Percentiles rank a stretch among this genome's conserved stretches.
These are phyloP conservation scores for Trichoderma atroviride DNA, from an alignment of 2,329 filamentous ascomycete genomes.

Conservation along the genomic window DNA sequence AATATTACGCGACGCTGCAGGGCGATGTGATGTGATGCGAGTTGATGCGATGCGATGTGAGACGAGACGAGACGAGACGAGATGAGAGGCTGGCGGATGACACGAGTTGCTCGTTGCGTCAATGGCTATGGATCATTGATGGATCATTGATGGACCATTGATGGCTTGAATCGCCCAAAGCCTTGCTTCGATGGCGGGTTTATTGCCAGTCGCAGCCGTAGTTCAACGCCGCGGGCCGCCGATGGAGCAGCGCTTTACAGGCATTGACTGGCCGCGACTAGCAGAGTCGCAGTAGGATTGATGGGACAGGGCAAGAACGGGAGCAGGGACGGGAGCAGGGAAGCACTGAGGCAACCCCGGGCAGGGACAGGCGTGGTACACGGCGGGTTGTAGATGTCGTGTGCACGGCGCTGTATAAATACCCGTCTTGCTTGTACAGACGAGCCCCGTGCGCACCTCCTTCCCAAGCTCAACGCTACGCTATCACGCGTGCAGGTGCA, in stretches of 20 bases:
- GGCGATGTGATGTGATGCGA: constrained; percentile 5
- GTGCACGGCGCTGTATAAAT: not conserved
- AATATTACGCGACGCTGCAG: not conserved
- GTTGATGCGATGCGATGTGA: not conserved
- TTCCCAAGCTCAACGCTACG: not conserved
- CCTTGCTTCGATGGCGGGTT: not conserved
- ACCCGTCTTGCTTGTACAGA: not conserved
- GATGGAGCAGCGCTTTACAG: not conserved
- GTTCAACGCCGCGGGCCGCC: constrained; percentile 10
- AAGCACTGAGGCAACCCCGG: not conserved
- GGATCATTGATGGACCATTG: too few relatives aligned
- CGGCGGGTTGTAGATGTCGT: not conserved
- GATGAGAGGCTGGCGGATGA: constrained; percentile 1
- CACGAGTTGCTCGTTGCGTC: not conserved
- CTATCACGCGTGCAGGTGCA: not conserved
- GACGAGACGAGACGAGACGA: constrained; percentile 4
- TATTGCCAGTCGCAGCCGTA: not conserved
- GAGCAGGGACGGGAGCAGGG: constrained; percentile 1
- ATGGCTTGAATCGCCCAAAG: not conserved
- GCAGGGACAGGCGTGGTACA: constrained; percentile 16
- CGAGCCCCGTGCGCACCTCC: constrained; percentile 2
- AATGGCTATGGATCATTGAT: too few relatives aligned
- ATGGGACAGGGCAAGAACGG: constrained; percentile 2
- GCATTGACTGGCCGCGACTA: not conserved
- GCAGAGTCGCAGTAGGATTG: not conserved